Base-by-base conservation (phyloP, 1,139 yeast species). In the Sugiyamaella castrensis region DNA sequence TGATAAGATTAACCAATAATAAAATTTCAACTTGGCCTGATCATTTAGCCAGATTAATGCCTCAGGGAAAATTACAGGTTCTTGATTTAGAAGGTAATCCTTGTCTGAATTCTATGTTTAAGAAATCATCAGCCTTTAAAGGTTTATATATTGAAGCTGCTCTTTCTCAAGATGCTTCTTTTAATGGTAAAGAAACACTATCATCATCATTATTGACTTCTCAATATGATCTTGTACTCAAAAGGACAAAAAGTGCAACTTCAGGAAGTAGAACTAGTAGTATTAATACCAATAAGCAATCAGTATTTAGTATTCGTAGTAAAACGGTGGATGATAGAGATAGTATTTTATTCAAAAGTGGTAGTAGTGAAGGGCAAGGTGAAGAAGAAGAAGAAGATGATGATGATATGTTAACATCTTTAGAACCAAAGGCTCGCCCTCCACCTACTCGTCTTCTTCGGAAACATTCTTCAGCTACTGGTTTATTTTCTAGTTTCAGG, bases 31-130 rank as follows among this genome's bases (percentile, higher is more conserved):
- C 64, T 8, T 65, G 69, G 69, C 69, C 69, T 2, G 59, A 60
- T 45, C 68, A 63, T 39, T 53, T 65, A 27, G 57, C 57, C 4
- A 38, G 56, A 11, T 49, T 64, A 28, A 46, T 58, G 4, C 55
- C 58, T 4, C 52, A 53, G 34, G 57, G 56, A n/a, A 53, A 57
- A 27, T 53, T 64, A 10, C 49, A 57, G 29, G 59, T 63, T 3
- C 41, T 65, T n/a, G 60, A 56, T 26, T 50, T 65, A 35, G 65
- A 62, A n/a, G 68, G 68, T 8, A 65, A 64, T 49, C 69, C 69
- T 1, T 64, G 68, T 35, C 43, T 63, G 13, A 58, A 54, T 24
- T 41, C 43, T n/a, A 54, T 55, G 48, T 53, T 61, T 43, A 42
- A 52, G 16, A 56, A 56, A 24, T 54, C 58, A 1, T 49, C 50